Conservation (phyloP, 371 early-diverging fungal genomes). For the Quaeritorhiza haematococci region DNA sequence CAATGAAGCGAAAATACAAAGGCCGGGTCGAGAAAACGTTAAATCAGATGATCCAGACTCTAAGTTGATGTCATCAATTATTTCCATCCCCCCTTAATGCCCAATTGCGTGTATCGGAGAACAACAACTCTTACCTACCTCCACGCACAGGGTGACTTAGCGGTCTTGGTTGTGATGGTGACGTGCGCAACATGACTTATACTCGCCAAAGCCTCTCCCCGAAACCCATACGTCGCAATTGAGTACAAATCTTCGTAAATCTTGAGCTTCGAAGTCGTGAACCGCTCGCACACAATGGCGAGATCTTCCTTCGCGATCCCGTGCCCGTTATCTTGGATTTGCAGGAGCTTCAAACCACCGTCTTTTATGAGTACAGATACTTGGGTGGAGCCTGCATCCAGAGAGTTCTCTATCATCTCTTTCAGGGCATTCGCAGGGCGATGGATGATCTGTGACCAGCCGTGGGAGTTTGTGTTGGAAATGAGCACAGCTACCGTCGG, state of each 20-base stretch:
- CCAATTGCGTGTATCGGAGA: too few relatives aligned
- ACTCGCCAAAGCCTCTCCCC: conserved; percentile 98
- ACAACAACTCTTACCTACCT: conserved; percentile 31
- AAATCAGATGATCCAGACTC: background rate
- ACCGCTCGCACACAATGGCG: conserved; percentile 82
- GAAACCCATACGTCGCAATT: conserved; percentile 94
- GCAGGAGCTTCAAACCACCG: conserved; percentile 85
- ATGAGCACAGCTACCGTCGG: background rate
- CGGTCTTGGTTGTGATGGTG: conserved; percentile 80
- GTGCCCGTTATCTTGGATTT: conserved; percentile 95
- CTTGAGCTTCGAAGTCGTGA: conserved; percentile 92
- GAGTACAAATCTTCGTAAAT: conserved; percentile 79
- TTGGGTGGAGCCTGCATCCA: conserved; percentile 89
- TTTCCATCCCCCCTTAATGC: too few relatives aligned
- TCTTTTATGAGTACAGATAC: conserved; percentile 81
- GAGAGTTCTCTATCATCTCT: conserved; percentile 95
- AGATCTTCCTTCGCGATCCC: conserved; percentile 72
- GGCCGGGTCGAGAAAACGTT: background rate
- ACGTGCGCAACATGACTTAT: conserved; percentile 91
- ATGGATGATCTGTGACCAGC: conserved; percentile 70
- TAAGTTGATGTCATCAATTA: too few relatives aligned
- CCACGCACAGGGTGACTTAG: conserved; percentile 77
- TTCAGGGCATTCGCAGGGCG: conserved; percentile 93
- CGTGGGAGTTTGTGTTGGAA: background rate
- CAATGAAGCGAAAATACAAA: background rate